Percentiles rank a stretch among this genome's conserved stretches.
Evolutionary conservation across 2,329 filamentous ascomycete genomes (phyloP).

Genomic region (Pseudogymnoascus sp.): DNA sequence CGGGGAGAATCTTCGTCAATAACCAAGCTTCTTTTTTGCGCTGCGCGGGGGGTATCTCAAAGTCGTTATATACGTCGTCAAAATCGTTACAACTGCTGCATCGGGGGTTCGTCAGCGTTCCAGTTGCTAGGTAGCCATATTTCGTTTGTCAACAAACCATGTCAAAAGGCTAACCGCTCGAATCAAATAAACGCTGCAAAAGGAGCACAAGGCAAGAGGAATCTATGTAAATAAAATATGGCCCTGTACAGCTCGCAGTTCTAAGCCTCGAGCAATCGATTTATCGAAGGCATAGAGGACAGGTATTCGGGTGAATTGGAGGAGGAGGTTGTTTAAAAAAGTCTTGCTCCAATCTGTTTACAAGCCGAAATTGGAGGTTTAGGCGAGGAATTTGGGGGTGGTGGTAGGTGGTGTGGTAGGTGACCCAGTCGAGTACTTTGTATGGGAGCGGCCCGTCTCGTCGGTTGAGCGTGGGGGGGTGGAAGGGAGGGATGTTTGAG

Average conservation of each 20-base stretch:
- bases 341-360: neutral
- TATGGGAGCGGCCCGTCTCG: neutral
- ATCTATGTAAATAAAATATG: conserved; percentile 2
- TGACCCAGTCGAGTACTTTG: neutral
- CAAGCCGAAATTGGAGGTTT: neutral
- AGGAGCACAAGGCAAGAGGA: neutral
- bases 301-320: neutral
- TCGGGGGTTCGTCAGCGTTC: neutral
- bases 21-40: neutral
- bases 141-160: neutral
- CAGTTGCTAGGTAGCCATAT: neutral
- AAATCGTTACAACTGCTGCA: neutral
- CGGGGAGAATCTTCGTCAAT: neutral
- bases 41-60: neutral
- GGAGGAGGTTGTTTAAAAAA: neutral
- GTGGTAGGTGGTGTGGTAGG: neutral
- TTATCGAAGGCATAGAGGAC: neutral
- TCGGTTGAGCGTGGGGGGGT: neutral
- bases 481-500: neutral
- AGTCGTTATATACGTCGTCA: neutral
- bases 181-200: conserved; percentile 1
- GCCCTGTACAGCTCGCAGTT: neutral
- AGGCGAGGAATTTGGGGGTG: neutral
- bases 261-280: neutral
- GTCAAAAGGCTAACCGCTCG: neutral